These are phyloP conservation scores for Pulveroboletus sp. DNA, from an alignment of 768 basidiomycete genomes.

Conservation along the genomic window DNA sequence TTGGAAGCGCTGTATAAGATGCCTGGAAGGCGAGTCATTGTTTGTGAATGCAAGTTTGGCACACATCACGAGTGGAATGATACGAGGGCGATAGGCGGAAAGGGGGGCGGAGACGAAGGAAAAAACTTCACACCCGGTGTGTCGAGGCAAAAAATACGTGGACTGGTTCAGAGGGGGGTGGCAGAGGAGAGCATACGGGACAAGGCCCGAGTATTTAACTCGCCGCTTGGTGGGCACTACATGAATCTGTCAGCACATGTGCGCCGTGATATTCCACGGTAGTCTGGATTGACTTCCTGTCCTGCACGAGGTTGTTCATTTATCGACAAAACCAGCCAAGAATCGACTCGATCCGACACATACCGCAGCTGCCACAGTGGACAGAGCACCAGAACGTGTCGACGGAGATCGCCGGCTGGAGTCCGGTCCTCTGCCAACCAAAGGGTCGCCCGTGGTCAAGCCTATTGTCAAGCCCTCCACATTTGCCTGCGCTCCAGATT, in stretches of 20 bases:
- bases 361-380: not conserved
- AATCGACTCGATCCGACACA: slow-evolving; percentile 7
- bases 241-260: slow-evolving; percentile 6
- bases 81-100: not conserved
- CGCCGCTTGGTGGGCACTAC: slow-evolving; percentile 5
- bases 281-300: slow-evolving; percentile 9
- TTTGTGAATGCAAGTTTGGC: slow-evolving; percentile 1
- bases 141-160: slow-evolving; percentile 5
- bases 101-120: not conserved
- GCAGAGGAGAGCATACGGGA: not conserved
- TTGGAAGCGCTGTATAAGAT: slow-evolving; percentile 5
- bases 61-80: slow-evolving; percentile 9
- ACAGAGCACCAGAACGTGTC: slow-evolving; percentile 4
- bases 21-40: slow-evolving; percentile 8
- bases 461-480: too few species aligned
- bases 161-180: not conserved
- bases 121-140: not conserved
- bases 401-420: slow-evolving; percentile 13
- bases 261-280: slow-evolving; percentile 22
- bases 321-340: slow-evolving; percentile 3
- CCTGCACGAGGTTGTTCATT: slow-evolving; percentile 18
- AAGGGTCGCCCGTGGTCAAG: not conserved
- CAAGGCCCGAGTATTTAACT: slow-evolving; percentile 22
- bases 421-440: not conserved
- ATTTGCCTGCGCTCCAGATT: not conserved